Base-by-base conservation (phyloP, 2,329 filamentous ascomycete genomes). In the Talaromyces atroroseus region DNA sequence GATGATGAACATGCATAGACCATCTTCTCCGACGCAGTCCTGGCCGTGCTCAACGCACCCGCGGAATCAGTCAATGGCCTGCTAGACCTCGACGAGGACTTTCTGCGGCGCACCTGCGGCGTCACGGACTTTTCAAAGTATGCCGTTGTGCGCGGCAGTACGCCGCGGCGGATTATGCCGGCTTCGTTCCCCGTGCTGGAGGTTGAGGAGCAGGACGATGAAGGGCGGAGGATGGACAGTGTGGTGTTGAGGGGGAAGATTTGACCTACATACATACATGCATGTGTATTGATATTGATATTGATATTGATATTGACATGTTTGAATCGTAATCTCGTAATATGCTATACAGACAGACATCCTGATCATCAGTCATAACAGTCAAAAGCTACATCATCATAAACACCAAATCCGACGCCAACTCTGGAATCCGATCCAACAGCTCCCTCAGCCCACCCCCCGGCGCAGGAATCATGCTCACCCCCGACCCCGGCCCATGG, bases 121-220 rank as follows among this genome's bases (percentile, higher is more conserved):
- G 76, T 91, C 3, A 78, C 72, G 0, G 88, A 95, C 67, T 94
- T 95, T 64, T 79, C 79, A 0, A 81, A 83, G 64, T 95, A 95
- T 68, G 82, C 79, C 34, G 69, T 92, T n/a, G 77, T 92, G 0
- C 74, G 80, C 0, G 87, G 87, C 1, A 64, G 80, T 0, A 73
- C 57, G 1, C 89, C 90, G 0, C 75, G 90, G 56, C 77, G 90
- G 20, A 95, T 95, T 61, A 92, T 95, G 88, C 90, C 90, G 0
- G 74, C 69, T 0, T 68, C 77, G 57, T 76, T 94, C 59, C 90
- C 90, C 0, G 81, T 86, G 60, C 66, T 95, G 63, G 82, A 78
- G 2, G 89, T 95, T 4, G 80, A 77, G 7, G 90, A 94, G 73
- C 88, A 95, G 71, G 83, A 86, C 58, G 90, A 95, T 65, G 89